Conservation (phyloP, 345 rosid genomes). For the Populus euphratica region DNA sequence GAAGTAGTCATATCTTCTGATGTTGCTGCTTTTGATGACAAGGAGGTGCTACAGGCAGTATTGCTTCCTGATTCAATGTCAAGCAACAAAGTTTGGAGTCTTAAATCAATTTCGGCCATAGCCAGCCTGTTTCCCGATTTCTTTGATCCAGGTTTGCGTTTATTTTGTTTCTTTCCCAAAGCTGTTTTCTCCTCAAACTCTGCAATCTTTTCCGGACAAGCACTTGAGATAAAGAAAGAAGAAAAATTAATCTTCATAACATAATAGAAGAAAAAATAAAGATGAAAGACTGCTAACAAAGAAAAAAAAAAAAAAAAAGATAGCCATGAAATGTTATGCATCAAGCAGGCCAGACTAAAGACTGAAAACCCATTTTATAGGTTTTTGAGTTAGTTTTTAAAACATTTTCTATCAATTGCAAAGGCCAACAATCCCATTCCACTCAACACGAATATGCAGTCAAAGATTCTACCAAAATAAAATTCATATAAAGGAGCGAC, state of each 20-base stretch:
- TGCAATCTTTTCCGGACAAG: constrained; percentile 77
- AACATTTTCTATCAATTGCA: background rate
- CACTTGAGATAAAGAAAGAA: constrained; percentile 36
- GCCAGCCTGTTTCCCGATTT: constrained; percentile 31
- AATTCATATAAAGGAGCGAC: too few species aligned
- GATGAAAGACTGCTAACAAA: background rate
- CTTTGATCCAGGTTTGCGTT: constrained; percentile 32
- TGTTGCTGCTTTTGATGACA: constrained; percentile 19
- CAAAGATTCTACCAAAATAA: background rate
- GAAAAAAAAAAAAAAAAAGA: background rate
- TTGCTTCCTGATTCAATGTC: constrained; percentile 40
- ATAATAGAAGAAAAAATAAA: background rate
- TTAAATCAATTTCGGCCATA: constrained; percentile 43
- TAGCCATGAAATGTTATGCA: background rate
- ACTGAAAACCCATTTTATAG: background rate
- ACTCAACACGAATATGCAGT: too few species aligned
- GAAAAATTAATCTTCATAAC: background rate
- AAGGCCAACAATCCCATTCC: too few species aligned
- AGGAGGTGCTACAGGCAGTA: constrained; percentile 4
- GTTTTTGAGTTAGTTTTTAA: background rate
- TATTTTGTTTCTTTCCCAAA: constrained; percentile 45
- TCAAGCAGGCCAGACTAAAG: background rate
- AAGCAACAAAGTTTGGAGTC: constrained; percentile 59
- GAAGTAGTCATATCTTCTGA: constrained; percentile 20
- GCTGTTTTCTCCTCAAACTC: constrained; percentile 66